A percentile compares a stretch with the other conserved stretches of the same genome.
Conservation (phyloP, 345 rosid genomes). For the Eucalyptus curtisii region DNA sequence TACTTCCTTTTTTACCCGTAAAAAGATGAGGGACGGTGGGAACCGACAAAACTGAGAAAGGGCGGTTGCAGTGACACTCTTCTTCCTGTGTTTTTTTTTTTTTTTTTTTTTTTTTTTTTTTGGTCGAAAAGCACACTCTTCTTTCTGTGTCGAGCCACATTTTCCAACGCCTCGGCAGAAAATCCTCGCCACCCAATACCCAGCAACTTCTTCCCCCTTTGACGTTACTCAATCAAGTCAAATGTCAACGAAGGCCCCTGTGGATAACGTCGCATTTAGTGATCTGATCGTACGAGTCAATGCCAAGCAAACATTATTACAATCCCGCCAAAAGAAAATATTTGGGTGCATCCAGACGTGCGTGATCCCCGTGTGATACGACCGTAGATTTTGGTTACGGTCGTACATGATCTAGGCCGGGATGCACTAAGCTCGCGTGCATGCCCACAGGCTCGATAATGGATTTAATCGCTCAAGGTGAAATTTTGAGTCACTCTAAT, state of each 20-base stretch:
- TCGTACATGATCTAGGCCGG: not conserved
- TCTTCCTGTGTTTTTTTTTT: too few species aligned
- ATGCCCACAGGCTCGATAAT: rapidly evolving
- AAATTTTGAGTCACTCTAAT: not conserved
- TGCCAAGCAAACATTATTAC: rapidly evolving
- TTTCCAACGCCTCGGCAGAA: not conserved
- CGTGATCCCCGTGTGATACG: not conserved
- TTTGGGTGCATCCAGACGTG: not conserved
- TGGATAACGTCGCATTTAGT: not conserved
- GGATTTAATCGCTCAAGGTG: not conserved
- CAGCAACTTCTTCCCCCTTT: not conserved
- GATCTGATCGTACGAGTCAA: not conserved
- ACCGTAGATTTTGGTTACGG: not conserved
- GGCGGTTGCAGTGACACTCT: not conserved
- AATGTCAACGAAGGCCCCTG: not conserved
- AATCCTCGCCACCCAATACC: not conserved
- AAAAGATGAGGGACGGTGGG: not conserved
- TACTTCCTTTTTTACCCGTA: not conserved
- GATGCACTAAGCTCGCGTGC: not conserved
- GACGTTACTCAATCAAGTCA: not conserved
- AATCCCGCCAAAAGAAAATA: not conserved
- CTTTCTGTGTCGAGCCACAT: not conserved
- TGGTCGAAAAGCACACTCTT: too few species aligned
- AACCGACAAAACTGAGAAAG: not conserved
- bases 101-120: too few species aligned